Evolutionary conservation across 345 rosid genomes (phyloP).

Genomic region (Limnanthes douglasii): DNA sequence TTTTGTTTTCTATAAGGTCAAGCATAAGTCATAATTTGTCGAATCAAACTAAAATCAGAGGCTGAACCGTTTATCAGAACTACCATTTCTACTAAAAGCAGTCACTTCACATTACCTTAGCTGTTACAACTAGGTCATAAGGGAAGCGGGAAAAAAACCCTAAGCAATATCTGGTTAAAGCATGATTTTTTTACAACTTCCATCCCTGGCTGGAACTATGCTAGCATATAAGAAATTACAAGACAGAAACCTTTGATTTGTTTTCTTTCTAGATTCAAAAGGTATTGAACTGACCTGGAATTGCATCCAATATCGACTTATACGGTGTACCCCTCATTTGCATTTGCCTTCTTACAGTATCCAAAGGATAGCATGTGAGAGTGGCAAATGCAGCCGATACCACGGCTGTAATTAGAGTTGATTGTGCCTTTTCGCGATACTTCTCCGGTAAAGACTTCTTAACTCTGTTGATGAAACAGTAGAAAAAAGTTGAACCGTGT

Average conservation of each 20-base stretch:
- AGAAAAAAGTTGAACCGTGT: not conserved
- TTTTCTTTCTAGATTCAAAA: too few relatives aligned
- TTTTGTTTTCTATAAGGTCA: too few relatives aligned
- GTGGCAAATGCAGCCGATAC: conserved; percentile 80
- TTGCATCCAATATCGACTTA: conserved; percentile 72
- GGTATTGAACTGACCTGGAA: conserved; percentile 43
- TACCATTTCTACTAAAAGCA: too few relatives aligned
- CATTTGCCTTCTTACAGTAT: conserved; percentile 96
- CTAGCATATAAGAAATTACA: too few relatives aligned
- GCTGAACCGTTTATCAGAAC: too few relatives aligned
- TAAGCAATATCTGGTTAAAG: not conserved
- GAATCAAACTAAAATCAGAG: not conserved
- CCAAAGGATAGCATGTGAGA: conserved; percentile 87
- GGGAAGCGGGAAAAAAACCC: too few relatives aligned
- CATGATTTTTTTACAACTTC: too few relatives aligned
- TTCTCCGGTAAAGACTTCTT: conserved; percentile 88
- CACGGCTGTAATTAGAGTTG: conserved; percentile 74
- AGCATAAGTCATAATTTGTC: too few relatives aligned
- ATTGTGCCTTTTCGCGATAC: conserved; percentile 52
- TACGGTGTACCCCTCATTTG: conserved; percentile 90
- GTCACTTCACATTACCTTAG: too few relatives aligned
- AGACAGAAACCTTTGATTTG: too few relatives aligned
- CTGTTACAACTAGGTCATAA: too few relatives aligned
- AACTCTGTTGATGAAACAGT: conserved; percentile 34
- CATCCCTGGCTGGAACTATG: too few relatives aligned